These are phyloP conservation scores for Saccharomycopsis javanensis DNA, from an alignment of 805 yeast species.

Conservation along the genomic window DNA sequence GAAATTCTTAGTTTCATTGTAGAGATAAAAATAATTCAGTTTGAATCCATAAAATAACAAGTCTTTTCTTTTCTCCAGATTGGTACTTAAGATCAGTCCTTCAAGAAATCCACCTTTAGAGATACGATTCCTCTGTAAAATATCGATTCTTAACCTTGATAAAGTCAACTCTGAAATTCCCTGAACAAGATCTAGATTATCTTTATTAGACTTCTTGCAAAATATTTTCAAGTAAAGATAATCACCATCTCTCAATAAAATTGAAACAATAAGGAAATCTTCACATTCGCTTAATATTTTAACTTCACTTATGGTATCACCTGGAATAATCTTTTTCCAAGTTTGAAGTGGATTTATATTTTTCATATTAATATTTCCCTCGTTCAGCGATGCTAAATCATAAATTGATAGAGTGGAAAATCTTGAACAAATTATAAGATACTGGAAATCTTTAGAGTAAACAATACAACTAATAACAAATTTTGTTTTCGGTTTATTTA, in stretches of 20 bases:
- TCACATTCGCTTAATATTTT: slow-evolving; percentile 20
- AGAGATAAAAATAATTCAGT: slow-evolving; percentile 65
- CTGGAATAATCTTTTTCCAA: slow-evolving; percentile 45
- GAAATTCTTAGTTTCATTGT: slow-evolving; percentile 69
- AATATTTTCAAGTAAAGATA: slow-evolving; percentile 28
- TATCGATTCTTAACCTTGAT: slow-evolving; percentile 18
- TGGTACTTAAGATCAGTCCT: slow-evolving; percentile 42
- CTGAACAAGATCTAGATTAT: neutral
- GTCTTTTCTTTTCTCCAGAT: slow-evolving; percentile 27
- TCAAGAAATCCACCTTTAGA: slow-evolving; percentile 68
- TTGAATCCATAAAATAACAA: slow-evolving; percentile 71
- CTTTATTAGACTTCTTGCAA: slow-evolving; percentile 7
- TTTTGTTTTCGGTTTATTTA: slow-evolving; percentile 26
- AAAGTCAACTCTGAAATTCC: slow-evolving; percentile 6
- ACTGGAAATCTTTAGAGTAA: slow-evolving; percentile 29
- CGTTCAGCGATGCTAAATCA: slow-evolving; percentile 26
- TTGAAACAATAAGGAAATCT: slow-evolving; percentile 1
- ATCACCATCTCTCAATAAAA: slow-evolving; percentile 61
- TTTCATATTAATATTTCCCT: slow-evolving; percentile 19
- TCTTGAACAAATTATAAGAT: slow-evolving; percentile 60
- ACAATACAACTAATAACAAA: slow-evolving; percentile 50
- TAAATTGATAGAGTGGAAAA: slow-evolving; percentile 56
- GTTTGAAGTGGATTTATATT: slow-evolving; percentile 19
- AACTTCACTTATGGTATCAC: slow-evolving; percentile 60
- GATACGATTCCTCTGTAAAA: slow-evolving; percentile 49